phyloP scores from a whole-genome alignment of 2,329 filamentous ascomycete species.

The Penicillium palitans region DNA sequence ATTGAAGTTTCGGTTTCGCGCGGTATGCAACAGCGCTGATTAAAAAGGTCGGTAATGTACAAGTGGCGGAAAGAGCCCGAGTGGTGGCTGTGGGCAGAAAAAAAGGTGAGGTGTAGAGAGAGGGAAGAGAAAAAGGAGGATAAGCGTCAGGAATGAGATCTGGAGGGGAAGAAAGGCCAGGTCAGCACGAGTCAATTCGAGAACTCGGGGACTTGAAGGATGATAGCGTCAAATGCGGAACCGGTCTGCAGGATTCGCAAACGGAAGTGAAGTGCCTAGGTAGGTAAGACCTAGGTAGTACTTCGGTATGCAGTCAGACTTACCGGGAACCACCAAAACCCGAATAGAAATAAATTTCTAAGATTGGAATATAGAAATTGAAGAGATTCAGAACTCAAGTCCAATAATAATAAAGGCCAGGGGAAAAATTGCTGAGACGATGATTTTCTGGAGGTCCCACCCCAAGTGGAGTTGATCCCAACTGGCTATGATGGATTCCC shows the following conservation, averaged over 20 bases:
- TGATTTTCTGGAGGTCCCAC: slow-evolving; percentile 21
- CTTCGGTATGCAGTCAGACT: slow-evolving; percentile 7
- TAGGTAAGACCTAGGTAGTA: neutral
- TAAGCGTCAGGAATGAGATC: slow-evolving; percentile 1
- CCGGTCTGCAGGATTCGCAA: slow-evolving; percentile 9
- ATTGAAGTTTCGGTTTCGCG: slow-evolving; percentile 12
- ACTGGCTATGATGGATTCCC: slow-evolving; percentile 7
- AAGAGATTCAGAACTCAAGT: neutral
- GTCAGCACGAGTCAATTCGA: slow-evolving; percentile 1
- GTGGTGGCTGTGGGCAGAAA: slow-evolving; percentile 12
- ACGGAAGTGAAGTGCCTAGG: neutral
- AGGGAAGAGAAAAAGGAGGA: neutral
- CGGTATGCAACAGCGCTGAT: slow-evolving; percentile 23
- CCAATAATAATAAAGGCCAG: neutral
- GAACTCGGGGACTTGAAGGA: neutral
- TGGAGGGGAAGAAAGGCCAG: neutral
- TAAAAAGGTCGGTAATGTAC: slow-evolving; percentile 23
- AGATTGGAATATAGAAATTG: slow-evolving; percentile 6
- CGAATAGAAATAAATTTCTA: neutral
- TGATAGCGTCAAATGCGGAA: slow-evolving; percentile 8
- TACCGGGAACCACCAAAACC: slow-evolving; percentile 21
- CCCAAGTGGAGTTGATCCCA: slow-evolving; percentile 18
- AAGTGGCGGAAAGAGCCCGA: slow-evolving; percentile 20
- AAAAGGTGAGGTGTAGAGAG: slow-evolving; percentile 1
- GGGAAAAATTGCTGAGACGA: slow-evolving; percentile 23